Evolutionary conservation across 441 rosid genomes (phyloP).

Genomic region (Iberis amara): DNA sequence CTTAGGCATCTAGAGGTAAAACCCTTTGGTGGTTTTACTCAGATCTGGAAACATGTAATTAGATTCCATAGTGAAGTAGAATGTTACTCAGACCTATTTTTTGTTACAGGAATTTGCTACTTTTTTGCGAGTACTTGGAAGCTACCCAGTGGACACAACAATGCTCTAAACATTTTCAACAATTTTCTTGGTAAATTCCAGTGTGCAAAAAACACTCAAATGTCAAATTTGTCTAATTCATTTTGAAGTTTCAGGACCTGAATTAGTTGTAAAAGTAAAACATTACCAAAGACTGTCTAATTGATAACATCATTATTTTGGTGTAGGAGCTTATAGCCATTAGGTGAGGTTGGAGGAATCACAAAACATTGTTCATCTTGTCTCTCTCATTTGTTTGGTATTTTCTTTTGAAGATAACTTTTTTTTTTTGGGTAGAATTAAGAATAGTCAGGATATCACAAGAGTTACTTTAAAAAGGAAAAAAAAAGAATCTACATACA

Average conservation of each 20-base stretch:
- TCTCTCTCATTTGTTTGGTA: not conserved
- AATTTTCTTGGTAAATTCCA: not conserved
- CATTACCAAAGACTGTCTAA: too few relatives aligned
- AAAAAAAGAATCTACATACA: too few relatives aligned
- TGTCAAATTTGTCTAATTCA: too few relatives aligned
- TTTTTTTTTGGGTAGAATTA: too few relatives aligned
- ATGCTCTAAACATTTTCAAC: conserved; percentile 35
- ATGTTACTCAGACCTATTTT: not conserved
- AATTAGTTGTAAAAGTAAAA: too few relatives aligned
- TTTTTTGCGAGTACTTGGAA: conserved; percentile 88
- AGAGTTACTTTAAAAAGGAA: too few relatives aligned
- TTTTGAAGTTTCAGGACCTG: too few relatives aligned
- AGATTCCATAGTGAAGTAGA: not conserved
- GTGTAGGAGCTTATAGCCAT: conserved; percentile 11
- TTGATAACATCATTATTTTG: not conserved
- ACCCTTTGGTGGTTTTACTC: conserved; percentile 14
- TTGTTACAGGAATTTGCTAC: conserved; percentile 79
- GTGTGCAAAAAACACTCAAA: not conserved
- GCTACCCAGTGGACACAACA: conserved; percentile 83
- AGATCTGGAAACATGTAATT: conserved; percentile 11
- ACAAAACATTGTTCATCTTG: conserved; percentile 7
- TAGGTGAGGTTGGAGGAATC: not conserved
- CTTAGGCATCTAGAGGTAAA: conserved; percentile 72
- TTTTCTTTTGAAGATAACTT: too few relatives aligned
- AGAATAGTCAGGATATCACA: too few relatives aligned